Conservation (phyloP, 192 early-diverging fungal species). For the Linnemannia zychae region DNA sequence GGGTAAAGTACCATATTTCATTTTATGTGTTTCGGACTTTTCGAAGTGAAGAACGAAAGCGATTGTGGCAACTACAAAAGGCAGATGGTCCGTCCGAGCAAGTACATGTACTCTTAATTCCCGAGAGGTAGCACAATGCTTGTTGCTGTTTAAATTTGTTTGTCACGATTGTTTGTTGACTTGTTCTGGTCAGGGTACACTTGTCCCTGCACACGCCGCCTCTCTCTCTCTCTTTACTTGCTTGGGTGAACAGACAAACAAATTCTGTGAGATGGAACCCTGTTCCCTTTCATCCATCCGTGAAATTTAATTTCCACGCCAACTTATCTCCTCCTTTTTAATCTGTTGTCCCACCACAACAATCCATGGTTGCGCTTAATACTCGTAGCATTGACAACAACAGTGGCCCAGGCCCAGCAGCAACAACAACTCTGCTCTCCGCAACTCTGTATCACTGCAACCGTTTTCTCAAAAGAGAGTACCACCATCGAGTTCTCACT, state of each 20-base stretch:
- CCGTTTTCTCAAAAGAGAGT: conserved; percentile 42
- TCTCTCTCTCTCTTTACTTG: neutral
- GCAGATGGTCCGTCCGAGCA: neutral
- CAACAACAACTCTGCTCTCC: conserved; percentile 13
- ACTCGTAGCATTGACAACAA: neutral
- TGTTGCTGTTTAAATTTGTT: neutral
- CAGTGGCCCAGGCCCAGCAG: conserved; percentile 20
- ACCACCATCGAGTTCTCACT: conserved; percentile 43
- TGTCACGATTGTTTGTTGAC: neutral
- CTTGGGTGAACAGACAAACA: neutral
- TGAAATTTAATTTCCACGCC: neutral
- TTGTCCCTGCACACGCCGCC: neutral
- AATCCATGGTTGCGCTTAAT: neutral
- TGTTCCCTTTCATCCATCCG: neutral
- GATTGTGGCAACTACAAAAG: neutral
- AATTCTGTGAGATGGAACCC: neutral
- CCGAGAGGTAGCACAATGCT: neutral
- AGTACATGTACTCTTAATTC: neutral
- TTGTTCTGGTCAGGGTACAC: neutral
- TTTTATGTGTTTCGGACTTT: too few relatives aligned
- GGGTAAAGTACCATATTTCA: neutral
- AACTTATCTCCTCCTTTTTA: neutral
- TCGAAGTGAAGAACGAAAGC: neutral
- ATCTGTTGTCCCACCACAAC: neutral
- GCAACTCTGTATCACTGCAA: conserved; percentile 47